phyloP scores from a whole-genome alignment of 176 grass and related monocot genomes.

The Oryza nivara region DNA sequence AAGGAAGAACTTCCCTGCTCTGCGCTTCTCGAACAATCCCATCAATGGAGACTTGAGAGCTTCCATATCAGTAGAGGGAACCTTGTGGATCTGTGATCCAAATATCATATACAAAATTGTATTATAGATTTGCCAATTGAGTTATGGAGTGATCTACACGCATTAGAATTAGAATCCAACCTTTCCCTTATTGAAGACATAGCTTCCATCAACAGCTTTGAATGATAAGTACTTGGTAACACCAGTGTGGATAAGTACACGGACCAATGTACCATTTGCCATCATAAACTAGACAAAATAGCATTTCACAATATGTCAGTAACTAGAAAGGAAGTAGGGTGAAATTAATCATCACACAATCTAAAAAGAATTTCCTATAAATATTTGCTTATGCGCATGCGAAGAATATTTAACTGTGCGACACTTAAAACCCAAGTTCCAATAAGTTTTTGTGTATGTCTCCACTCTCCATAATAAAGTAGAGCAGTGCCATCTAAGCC shows the following conservation, averaged over 20 bases:
- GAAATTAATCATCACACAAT: background rate
- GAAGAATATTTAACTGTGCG: background rate
- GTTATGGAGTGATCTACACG: background rate
- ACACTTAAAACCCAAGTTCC: background rate
- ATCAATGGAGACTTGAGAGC: constrained; percentile 90
- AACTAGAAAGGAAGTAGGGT: constrained; percentile 7
- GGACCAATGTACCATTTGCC: constrained; percentile 88
- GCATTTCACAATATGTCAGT: background rate
- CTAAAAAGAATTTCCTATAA: background rate
- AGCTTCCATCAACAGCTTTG: constrained; percentile 92
- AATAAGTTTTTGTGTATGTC: background rate
- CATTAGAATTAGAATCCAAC: constrained; percentile 26
- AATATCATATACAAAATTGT: constrained; percentile 16
- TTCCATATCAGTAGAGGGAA: constrained; percentile 92
- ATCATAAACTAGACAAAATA: constrained; percentile 80
- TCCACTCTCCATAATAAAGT: background rate
- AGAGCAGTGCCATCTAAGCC: background rate
- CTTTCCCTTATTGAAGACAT: constrained; percentile 94
- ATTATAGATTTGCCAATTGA: background rate
- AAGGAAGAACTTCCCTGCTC: constrained; percentile 88
- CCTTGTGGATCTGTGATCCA: constrained; percentile 72
- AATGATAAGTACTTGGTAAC: constrained; percentile 88
- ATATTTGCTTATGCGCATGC: background rate
- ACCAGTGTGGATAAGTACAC: constrained; percentile 84
- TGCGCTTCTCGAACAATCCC: constrained; percentile 95